These are phyloP conservation scores for Aspergillus baeticus DNA, from an alignment of 495 filamentous ascomycete genomes.

Conservation along the genomic window DNA sequence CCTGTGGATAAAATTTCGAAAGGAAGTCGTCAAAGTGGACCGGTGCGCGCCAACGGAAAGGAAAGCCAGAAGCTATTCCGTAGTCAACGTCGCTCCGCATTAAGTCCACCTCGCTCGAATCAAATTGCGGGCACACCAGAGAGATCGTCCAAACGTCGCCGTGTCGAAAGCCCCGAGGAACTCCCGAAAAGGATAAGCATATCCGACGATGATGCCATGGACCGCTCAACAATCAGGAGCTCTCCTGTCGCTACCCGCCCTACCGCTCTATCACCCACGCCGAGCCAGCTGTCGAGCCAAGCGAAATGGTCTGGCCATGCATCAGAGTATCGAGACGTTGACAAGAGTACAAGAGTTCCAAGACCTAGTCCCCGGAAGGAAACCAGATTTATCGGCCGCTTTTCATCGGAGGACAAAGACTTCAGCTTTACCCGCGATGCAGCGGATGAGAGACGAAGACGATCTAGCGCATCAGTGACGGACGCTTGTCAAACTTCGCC, in stretches of 20 bases:
- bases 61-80: background rate
- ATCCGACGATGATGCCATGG: constrained; percentile 14
- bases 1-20: constrained; percentile 32
- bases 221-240: constrained; percentile 10
- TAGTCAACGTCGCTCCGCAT: background rate
- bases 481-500: background rate
- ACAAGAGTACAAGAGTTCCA: constrained; percentile 15
- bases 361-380: constrained; percentile 9
- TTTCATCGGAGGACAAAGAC: constrained; percentile 11
- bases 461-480: background rate
- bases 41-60: constrained; percentile 34
- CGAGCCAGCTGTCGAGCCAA: constrained; percentile 19
- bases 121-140: constrained; percentile 17
- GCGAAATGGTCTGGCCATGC: constrained; percentile 9
- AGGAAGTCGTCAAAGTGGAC: constrained; percentile 35
- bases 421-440: constrained; percentile 32
- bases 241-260: constrained; percentile 11
- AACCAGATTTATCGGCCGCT: background rate
- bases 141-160: constrained; percentile 33
- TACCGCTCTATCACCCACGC: constrained; percentile 20
- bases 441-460: constrained; percentile 25
- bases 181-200: background rate
- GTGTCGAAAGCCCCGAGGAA: constrained; percentile 19
- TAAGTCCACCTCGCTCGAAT: constrained; percentile 4
- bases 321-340: constrained; percentile 25